A percentile compares a stretch with the other conserved stretches of the same genome.
phyloP scores from a whole-genome alignment of 2,329 filamentous ascomycete species.

The Aspergillus sp. region DNA sequence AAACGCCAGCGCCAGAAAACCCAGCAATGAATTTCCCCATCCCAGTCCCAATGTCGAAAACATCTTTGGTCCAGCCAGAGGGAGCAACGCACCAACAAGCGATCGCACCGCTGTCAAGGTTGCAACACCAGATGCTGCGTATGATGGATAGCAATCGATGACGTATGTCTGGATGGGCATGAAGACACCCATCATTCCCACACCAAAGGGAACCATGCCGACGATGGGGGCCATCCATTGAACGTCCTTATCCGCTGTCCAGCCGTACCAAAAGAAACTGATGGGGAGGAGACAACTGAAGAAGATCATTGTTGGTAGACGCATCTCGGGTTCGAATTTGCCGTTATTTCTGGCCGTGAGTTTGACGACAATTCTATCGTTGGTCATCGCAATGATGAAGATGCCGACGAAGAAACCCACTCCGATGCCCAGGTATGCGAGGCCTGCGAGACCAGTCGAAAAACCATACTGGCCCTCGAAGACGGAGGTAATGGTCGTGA shows the following conservation, averaged over 20 bases:
- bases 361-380: constrained; percentile 20
- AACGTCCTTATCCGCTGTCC: constrained; percentile 45
- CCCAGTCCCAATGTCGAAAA: constrained; percentile 38
- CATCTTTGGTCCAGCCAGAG: constrained; percentile 52
- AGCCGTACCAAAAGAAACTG: constrained; percentile 56
- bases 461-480: constrained; percentile 46
- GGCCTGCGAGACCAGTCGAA: constrained; percentile 38
- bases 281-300: constrained; percentile 49
- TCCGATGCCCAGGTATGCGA: constrained; percentile 43
- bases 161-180: constrained; percentile 56
- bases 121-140: constrained; percentile 46
- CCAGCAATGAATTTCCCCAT: constrained; percentile 48
- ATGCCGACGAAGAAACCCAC: constrained; percentile 32
- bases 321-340: constrained; percentile 41
- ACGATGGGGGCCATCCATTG: constrained; percentile 58
- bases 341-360: constrained; percentile 28
- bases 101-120: constrained; percentile 51
- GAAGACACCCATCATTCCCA: constrained; percentile 49
- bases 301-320: constrained; percentile 50
- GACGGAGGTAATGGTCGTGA: constrained; percentile 47
- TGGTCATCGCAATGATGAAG: constrained; percentile 28
- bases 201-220: constrained; percentile 50
- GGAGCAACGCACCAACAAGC: constrained; percentile 53
- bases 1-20: constrained; percentile 48
- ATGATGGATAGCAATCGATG: constrained; percentile 48